A percentile compares a stretch with the other conserved stretches of the same genome.
phyloP scores from a whole-genome alignment of 2,329 filamentous ascomycete species.

The Sarocladium oryzae region DNA sequence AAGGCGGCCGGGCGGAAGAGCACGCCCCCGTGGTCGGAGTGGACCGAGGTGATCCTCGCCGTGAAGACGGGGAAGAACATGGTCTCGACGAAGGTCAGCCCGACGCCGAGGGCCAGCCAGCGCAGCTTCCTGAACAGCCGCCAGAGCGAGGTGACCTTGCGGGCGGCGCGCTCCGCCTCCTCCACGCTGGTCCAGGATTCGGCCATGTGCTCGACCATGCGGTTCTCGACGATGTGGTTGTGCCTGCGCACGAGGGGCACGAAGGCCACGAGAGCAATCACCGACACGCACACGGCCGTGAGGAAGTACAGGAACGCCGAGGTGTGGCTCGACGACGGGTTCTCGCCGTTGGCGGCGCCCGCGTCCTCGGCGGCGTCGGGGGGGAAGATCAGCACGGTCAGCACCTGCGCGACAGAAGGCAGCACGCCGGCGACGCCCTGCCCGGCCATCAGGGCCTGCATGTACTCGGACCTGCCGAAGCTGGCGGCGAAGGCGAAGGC shows the following conservation, averaged over 20 bases:
- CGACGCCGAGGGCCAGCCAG: constrained; percentile 71
- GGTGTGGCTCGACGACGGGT: constrained; percentile 15
- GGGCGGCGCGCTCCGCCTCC: constrained; percentile 43
- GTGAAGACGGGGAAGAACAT: constrained; percentile 98
- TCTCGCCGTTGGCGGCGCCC: constrained; percentile 17
- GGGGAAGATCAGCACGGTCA: constrained; percentile 62
- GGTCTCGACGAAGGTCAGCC: constrained; percentile 72
- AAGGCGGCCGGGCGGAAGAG: constrained; percentile 71
- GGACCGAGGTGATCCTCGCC: constrained; percentile 48
- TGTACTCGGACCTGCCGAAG: constrained; percentile 83
- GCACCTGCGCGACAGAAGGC: constrained; percentile 79
- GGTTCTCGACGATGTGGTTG: constrained; percentile 43
- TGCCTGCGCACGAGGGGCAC: constrained; percentile 62
- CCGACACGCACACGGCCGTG: constrained; percentile 73
- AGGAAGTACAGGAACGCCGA: constrained; percentile 89
- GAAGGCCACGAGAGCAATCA: constrained; percentile 65
- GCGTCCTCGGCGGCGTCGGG: constrained; percentile 23
- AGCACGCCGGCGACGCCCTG: constrained; percentile 89
- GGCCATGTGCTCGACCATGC: constrained; percentile 41
- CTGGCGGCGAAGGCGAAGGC: constrained; percentile 85
- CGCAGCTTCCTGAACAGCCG: constrained; percentile 69
- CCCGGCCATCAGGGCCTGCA: constrained; percentile 92
- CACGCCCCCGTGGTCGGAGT: constrained; percentile 30
- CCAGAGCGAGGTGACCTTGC: constrained; percentile 48
- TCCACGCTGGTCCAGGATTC: constrained; percentile 45